Percentiles rank a stretch among this genome's conserved stretches.
phyloP scores from a whole-genome alignment of 202 grass and related monocot genomes.

The Tripidium arundinaceum region DNA sequence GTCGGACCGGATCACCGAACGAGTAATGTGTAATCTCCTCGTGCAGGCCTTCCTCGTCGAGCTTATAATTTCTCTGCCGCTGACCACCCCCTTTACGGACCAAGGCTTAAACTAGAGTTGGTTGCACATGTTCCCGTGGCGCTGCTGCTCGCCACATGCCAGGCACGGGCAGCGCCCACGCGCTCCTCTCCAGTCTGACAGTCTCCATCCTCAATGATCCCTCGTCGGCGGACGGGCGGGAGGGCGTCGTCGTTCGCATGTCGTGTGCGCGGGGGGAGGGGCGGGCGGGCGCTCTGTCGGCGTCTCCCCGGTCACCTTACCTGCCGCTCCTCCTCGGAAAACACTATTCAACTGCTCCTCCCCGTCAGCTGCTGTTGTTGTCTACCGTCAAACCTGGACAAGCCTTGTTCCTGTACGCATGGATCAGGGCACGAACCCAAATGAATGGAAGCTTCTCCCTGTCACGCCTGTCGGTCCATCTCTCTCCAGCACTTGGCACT shows the following conservation, averaged over 20 bases:
- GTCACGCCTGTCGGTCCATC: not conserved
- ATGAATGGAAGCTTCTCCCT: not conserved
- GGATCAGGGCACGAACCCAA: not conserved
- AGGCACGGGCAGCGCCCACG: not conserved
- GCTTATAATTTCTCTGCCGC: not conserved
- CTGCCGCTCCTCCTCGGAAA: not conserved
- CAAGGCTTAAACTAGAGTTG: constrained; percentile 1
- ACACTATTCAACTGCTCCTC: not conserved
- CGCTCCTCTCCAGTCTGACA: not conserved
- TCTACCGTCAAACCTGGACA: not conserved
- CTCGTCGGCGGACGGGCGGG: not conserved
- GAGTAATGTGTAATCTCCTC: not conserved
- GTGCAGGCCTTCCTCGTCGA: constrained; percentile 22
- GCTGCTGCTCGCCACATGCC: constrained; percentile 12
- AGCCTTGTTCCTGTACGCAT: not conserved
- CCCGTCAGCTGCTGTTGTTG: not conserved
- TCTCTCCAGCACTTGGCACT: not conserved
- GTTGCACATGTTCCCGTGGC: constrained; percentile 3
- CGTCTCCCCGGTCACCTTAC: not conserved
- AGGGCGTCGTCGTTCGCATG: constrained; percentile 9
- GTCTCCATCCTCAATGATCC: not conserved
- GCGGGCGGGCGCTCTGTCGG: not conserved
- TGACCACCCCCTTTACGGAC: not conserved
- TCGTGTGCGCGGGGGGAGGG: not conserved
- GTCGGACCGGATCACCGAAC: not conserved